These are phyloP conservation scores for Cymbopogon flexuosus DNA, from an alignment of 202 grass and related monocot species.

Conservation along the genomic window DNA sequence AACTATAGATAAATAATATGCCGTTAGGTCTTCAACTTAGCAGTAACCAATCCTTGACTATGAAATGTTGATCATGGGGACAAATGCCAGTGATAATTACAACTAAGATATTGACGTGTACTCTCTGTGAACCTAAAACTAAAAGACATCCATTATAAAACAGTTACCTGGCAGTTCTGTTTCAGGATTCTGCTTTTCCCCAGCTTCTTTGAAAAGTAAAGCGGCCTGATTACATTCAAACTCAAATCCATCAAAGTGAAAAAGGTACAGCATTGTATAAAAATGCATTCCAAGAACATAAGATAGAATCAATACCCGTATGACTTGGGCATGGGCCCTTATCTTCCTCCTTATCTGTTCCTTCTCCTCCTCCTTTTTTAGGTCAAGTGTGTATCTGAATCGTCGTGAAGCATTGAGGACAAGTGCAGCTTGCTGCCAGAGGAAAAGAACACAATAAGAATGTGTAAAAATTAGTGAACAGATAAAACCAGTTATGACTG, in stretches of 20 bases:
- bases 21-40: slow-evolving; percentile 5
- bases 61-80: neutral
- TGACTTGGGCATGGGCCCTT: slow-evolving; percentile 96
- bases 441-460: slow-evolving; percentile 3
- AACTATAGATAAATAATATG: slow-evolving; percentile 21
- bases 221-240: slow-evolving; percentile 66
- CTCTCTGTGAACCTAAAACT: neutral
- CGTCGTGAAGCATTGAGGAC: slow-evolving; percentile 93
- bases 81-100: slow-evolving; percentile 11
- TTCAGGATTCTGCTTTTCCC: slow-evolving; percentile 42
- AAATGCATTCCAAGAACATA: slow-evolving; percentile 20
- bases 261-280: neutral
- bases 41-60: slow-evolving; percentile 15
- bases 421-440: slow-evolving; percentile 80
- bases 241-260: slow-evolving; percentile 25
- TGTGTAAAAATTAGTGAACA: slow-evolving; percentile 15
- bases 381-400: slow-evolving; percentile 96
- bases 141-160: neutral
- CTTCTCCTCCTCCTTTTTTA: slow-evolving; percentile 90
- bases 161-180: slow-evolving; percentile 47
- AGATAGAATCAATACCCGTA: slow-evolving; percentile 57
- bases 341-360: slow-evolving; percentile 86
- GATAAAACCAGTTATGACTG: slow-evolving; percentile 10
- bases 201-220: slow-evolving; percentile 91
- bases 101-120: slow-evolving; percentile 4